Percentiles rank a stretch among this genome's conserved stretches.
Conservation (phyloP, 768 basidiomycete species). For the Suillus decipiens region DNA sequence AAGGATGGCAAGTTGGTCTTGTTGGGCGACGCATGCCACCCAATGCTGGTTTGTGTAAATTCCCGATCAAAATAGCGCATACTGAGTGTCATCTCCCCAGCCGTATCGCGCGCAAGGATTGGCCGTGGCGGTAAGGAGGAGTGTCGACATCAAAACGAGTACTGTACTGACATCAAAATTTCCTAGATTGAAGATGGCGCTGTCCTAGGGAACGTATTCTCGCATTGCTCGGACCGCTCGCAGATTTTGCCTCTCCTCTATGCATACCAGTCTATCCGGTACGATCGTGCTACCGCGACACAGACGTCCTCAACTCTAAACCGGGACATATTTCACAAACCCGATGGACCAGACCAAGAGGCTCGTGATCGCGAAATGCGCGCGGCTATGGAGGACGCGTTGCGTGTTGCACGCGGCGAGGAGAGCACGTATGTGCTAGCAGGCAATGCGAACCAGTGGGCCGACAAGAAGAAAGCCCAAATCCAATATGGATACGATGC, state of each 20-base stretch:
- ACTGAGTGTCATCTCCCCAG: constrained; percentile 20
- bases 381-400: constrained; percentile 44
- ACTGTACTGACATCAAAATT: constrained; percentile 16
- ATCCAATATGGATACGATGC: constrained; percentile 57
- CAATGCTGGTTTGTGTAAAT: constrained; percentile 44
- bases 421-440: constrained; percentile 12
- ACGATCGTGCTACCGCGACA: constrained; percentile 48
- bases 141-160: not conserved
- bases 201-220: constrained; percentile 50
- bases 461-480: constrained; percentile 50
- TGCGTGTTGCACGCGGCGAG: constrained; percentile 26
- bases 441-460: constrained; percentile 58
- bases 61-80: not conserved
- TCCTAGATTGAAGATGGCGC: constrained; percentile 37
- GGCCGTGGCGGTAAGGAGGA: constrained; percentile 48
- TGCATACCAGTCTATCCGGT: constrained; percentile 56
- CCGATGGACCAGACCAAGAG: constrained; percentile 54
- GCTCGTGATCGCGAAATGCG: constrained; percentile 54
- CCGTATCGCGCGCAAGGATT: constrained; percentile 59
- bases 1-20: constrained; percentile 43
- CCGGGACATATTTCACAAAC: constrained; percentile 55
- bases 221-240: constrained; percentile 40
- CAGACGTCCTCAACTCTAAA: constrained; percentile 53
- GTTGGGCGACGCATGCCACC: constrained; percentile 58
- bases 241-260: constrained; percentile 49